Conservation (phyloP, 768 basidiomycete genomes). For the Auriscalpium vulgare region DNA sequence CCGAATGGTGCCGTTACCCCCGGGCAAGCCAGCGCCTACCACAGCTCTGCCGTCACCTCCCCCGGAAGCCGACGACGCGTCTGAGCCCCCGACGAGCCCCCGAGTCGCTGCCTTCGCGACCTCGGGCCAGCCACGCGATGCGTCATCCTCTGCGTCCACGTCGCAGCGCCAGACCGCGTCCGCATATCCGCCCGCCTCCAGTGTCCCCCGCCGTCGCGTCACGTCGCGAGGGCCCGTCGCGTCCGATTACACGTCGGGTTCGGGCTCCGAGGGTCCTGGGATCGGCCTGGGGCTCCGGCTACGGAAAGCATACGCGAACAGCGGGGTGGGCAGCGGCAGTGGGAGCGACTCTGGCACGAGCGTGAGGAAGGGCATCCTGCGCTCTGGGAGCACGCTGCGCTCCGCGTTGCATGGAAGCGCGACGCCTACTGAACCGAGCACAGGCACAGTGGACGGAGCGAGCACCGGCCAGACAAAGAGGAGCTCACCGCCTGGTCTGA, state of each 20-base stretch:
- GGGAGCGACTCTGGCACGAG: background rate
- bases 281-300: background rate
- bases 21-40: constrained; percentile 11
- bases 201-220: background rate
- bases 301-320: background rate
- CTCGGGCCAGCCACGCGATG: background rate
- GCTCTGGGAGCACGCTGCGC: background rate
- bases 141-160: background rate
- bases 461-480: too few relatives aligned
- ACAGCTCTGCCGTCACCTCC: constrained; percentile 9
- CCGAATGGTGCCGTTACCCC: constrained; percentile 4
- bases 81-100: constrained; percentile 2
- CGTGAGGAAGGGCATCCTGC: background rate
- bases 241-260: background rate
- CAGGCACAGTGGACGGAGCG: too few relatives aligned
- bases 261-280: background rate
- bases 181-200: background rate
- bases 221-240: background rate
- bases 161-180: background rate
- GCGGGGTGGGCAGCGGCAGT: background rate
- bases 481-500: too few relatives aligned
- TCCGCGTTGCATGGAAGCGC: too few relatives aligned
- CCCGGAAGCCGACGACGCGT: background rate
- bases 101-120: constrained; percentile 2
- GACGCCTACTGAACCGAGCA: too few relatives aligned